Evolutionary conservation across 257 asterid species (phyloP).

Genomic region (Haberlea rhodopensis): DNA sequence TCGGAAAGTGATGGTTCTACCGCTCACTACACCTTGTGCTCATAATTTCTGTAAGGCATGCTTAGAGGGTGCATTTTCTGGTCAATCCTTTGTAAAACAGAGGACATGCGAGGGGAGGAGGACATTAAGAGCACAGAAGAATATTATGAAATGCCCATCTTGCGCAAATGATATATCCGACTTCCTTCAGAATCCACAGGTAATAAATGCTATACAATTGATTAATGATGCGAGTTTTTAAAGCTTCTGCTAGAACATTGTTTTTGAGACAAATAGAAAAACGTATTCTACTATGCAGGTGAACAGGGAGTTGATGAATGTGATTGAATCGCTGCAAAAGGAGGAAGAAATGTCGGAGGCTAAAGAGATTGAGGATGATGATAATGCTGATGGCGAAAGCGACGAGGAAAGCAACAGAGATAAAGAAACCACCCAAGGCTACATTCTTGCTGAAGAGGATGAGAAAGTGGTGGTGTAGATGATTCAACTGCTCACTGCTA

Average conservation of each 20-base stretch:
- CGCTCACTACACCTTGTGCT: slow-evolving; percentile 89
- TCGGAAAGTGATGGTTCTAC: slow-evolving; percentile 69
- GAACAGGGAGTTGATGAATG: slow-evolving; percentile 75
- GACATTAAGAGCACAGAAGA: slow-evolving; percentile 67
- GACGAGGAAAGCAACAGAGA: slow-evolving; percentile 16
- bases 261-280: neutral
- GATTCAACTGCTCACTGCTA: too few species aligned
- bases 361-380: slow-evolving; percentile 37
- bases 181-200: slow-evolving; percentile 80
- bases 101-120: slow-evolving; percentile 73
- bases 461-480: slow-evolving; percentile 29
- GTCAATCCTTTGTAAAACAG: slow-evolving; percentile 57
- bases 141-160: slow-evolving; percentile 81
- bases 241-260: neutral
- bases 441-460: slow-evolving; percentile 34
- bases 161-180: slow-evolving; percentile 70
- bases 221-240: neutral
- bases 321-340: slow-evolving; percentile 61
- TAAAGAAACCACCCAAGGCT: slow-evolving; percentile 33
- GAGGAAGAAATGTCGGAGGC: slow-evolving; percentile 52
- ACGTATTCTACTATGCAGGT: slow-evolving; percentile 45
- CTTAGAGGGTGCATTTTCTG: slow-evolving; percentile 75
- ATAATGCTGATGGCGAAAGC: slow-evolving; percentile 28
- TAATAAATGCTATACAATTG: slow-evolving; percentile 13
- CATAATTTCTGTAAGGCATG: slow-evolving; percentile 92